Evolutionary conservation across 306 rosid genomes (phyloP), one percentile per base, ranked within the genome.

Genomic region (Mimosa pudica): DNA sequence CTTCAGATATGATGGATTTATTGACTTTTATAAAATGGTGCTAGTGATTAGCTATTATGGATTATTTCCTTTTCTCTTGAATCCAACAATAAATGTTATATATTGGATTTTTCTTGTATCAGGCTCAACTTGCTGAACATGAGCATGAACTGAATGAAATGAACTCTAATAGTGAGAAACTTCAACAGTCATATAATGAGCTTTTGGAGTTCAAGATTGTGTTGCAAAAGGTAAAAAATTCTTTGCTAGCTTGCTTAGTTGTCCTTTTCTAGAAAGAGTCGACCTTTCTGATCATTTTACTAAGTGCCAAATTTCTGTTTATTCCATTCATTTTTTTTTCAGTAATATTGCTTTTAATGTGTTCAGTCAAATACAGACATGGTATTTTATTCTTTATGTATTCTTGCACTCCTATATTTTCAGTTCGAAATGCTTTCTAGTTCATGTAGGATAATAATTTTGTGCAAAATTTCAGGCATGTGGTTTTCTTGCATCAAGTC

Each of bases 151-250:
- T 93, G 61, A 86, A 81, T 67, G 97, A 93, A 85, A 89, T 83
- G 88, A 93, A 93, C 62, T 88, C 91, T 64, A 93, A 93, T 74
- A 85, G 94, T 57, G 98, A 93, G 84, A 89, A 86, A 81, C 94
- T 93, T 77, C 89, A 54, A 42, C 93, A 87, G 82, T 89, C 98
- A 60, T 91, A 87, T 83, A 93, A 91, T 69, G 98, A 93, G 86
- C 97, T 93, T 70, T 66, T 93, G 45, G 98, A 93, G 85, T 93
- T 91, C 90, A 93, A 93, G 89, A 88, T 89, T 86, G 97, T 93
- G 79, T 84, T 93, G 87, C 97, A 88, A 79, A 89, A 91, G 98
- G 98, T 91, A 86, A 75, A 30, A 71, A 71, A 35, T 54, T 17
- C 32, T 62, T 51, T 38, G 69, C 55, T 36, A 44, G 47, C 42